Conservation (phyloP, 257 asterid genomes). For the Asclepias syriaca region DNA sequence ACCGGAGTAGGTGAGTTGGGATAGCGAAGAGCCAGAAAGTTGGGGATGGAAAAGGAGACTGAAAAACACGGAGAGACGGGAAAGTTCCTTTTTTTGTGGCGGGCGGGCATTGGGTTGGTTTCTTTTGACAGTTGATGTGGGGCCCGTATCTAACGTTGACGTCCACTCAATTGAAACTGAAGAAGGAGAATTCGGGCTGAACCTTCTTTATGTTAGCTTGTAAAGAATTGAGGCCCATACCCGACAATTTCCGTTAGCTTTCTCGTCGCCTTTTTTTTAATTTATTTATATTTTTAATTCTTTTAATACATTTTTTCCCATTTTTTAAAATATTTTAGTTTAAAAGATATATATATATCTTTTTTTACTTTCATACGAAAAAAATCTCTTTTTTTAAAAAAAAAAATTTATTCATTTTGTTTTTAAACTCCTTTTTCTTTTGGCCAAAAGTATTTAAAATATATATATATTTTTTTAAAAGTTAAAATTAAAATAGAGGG, state of each 20-base stretch:
- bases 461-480: no score
- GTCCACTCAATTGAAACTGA: background rate
- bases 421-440: no score
- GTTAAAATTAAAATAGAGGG: no score
- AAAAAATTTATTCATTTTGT: no score
- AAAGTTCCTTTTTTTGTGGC: constrained; percentile 7
- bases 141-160: background rate
- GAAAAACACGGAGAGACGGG: background rate
- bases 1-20: constrained; percentile 9
- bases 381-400: no score
- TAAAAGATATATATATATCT: no score
- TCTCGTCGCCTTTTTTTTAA: no score
- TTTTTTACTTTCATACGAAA: no score
- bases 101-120: constrained; percentile 12
- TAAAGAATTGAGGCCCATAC: background rate
- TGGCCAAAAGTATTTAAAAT: no score
- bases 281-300: no score
- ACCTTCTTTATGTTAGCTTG: background rate
- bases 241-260: background rate
- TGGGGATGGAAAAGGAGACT: background rate
- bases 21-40: background rate
- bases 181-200: background rate
- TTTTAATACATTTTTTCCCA: no score
- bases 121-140: constrained; percentile 9
- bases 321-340: no score